A percentile compares a stretch with the other conserved stretches of the same genome.
These are phyloP conservation scores for Trypanosoma rangeli DNA, from an alignment of 208 protist genomes.

Conservation along the genomic window DNA sequence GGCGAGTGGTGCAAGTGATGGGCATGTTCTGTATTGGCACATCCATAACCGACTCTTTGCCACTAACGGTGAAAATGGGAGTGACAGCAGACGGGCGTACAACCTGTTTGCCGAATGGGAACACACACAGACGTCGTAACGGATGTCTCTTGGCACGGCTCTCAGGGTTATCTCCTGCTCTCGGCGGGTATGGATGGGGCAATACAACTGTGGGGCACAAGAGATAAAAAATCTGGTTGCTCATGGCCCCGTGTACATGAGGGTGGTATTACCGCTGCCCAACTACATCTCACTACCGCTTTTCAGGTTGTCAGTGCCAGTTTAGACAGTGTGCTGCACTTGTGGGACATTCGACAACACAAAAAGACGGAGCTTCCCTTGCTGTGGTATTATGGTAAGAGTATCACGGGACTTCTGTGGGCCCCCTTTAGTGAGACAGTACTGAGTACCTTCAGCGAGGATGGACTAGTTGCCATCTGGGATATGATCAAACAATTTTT, in stretches of 20 bases:
- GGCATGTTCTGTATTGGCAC: slow-evolving; percentile 93
- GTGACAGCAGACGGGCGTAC: slow-evolving; percentile 1
- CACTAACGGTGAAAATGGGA: slow-evolving; percentile 15
- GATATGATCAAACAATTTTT: slow-evolving; percentile 10
- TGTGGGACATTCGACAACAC: slow-evolving; percentile 61
- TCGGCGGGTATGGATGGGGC: slow-evolving; percentile 95
- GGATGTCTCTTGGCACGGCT: slow-evolving; percentile 94
- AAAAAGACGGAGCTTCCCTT: slow-evolving; percentile 16
- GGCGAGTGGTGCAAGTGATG: slow-evolving; percentile 92
- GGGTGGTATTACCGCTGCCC: slow-evolving; percentile 43
- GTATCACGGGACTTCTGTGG: slow-evolving; percentile 57
- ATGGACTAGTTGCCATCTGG: slow-evolving; percentile 63
- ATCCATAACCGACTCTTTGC: slow-evolving; percentile 57
- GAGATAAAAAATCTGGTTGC: slow-evolving; percentile 28
- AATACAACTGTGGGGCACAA: slow-evolving; percentile 89
- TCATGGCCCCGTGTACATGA: slow-evolving; percentile 35
- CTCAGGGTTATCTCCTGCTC: slow-evolving; percentile 86
- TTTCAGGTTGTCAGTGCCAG: slow-evolving; percentile 44
- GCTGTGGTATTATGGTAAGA: slow-evolving; percentile 46
- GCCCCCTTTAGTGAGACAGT: slow-evolving; percentile 50
- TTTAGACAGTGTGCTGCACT: slow-evolving; percentile 29
- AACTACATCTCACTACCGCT: slow-evolving; percentile 36
- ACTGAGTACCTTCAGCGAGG: slow-evolving; percentile 40
- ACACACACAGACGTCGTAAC: slow-evolving; percentile 79
- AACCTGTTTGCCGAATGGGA: slow-evolving; percentile 42